Evolutionary conservation across 345 rosid genomes (phyloP), one percentile per base, ranked within the genome.

Genomic region (Lepidium sativum): DNA sequence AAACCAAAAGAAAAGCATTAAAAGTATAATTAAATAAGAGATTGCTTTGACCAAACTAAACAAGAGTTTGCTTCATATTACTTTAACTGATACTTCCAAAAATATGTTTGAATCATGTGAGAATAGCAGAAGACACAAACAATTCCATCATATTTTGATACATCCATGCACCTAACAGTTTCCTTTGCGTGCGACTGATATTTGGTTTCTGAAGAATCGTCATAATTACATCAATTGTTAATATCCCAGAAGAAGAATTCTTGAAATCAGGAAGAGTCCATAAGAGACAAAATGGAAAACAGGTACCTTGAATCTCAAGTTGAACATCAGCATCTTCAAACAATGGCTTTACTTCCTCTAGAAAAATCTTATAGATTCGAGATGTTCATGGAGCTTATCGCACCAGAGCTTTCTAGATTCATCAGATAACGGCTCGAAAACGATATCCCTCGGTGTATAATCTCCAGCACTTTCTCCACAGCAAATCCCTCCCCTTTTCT

Each of bases 101-200:
- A 31, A 17, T 17, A 48, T 39, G 8, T 42, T 20, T 16, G 6
- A 7, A 9, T 50, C 67, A 60, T 32, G 60, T 51, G 59, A 41
- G 44, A 50, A 9, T 23, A 39, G 27, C 53, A 60, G 18, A 53
- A 37, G 20, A 34, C 55, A 69, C 97, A 90, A 69, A 90, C 97
- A 72, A 94, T 79, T 25, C 97, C 99, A 65, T 94, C 96, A 25
- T 80, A 90, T 56, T 65, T 74, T 0, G 84, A 63, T 20, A 87
- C 72, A 78, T 90, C 95, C 76, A 88, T 47, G 9, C 77, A 63
- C 31, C 37, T 79, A 55, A 76, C 84, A 17, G 86, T 79, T 50
- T 84, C 92, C 82, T 90, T 90, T 1, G 99, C 97, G 62, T 94
- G 96, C 58, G 87, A 78, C 71, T 77, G 85, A 58, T 80, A 64